Evolutionary conservation across 2,329 filamentous ascomycete genomes (phyloP).

Genomic region (Aspergillus calidoustus): DNA sequence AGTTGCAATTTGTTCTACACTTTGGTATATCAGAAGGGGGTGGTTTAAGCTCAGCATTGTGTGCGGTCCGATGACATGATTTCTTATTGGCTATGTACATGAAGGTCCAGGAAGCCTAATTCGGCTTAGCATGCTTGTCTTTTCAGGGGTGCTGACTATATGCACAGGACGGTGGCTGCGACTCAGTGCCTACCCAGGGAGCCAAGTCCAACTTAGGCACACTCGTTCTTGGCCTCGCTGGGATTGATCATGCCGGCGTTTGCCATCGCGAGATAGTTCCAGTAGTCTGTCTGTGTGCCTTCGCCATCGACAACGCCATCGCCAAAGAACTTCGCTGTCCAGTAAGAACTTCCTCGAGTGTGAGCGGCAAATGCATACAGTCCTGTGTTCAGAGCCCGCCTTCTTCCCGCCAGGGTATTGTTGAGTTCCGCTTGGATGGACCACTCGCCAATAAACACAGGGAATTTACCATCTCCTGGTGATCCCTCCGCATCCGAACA

Average conservation of each 20-base stretch:
- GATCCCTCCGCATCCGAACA: slow-evolving; percentile 23
- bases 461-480: slow-evolving; percentile 27
- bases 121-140: neutral
- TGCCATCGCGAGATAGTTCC: slow-evolving; percentile 20
- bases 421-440: slow-evolving; percentile 23
- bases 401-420: slow-evolving; percentile 23
- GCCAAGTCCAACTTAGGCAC: neutral
- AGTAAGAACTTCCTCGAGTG: slow-evolving; percentile 20
- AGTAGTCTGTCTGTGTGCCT: slow-evolving; percentile 21
- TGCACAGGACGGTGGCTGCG: neutral
- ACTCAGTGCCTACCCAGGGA: neutral
- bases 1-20: neutral
- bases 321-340: slow-evolving; percentile 20
- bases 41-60: neutral
- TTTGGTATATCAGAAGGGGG: neutral
- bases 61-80: neutral
- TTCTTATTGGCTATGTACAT: neutral
- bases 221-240: neutral
- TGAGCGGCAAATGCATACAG: slow-evolving; percentile 22
- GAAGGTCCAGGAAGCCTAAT: neutral
- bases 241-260: slow-evolving; percentile 10
- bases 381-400: slow-evolving; percentile 23
- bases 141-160: neutral
- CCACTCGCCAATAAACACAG: slow-evolving; percentile 30
- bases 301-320: slow-evolving; percentile 22